Evolutionary conservation across 306 rosid genomes (phyloP).

Genomic region (Abrus precatorius): DNA sequence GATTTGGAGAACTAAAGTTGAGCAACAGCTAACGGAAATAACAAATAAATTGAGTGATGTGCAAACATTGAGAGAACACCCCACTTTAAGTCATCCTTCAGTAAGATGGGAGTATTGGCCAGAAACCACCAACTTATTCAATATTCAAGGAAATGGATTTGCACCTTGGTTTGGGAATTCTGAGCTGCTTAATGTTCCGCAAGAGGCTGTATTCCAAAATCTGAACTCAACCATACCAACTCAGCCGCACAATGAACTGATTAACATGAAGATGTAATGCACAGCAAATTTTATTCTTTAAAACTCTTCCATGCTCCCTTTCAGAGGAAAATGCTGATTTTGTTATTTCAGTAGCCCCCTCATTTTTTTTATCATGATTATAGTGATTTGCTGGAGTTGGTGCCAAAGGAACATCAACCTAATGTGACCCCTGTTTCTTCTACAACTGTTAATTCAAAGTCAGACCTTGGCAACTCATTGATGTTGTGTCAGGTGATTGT

Average conservation of each 20-base stretch:
- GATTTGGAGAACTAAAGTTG: constrained; percentile 68
- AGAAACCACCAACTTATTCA: constrained; percentile 59
- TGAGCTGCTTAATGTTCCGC: constrained; percentile 50
- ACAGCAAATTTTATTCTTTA: constrained; percentile 2
- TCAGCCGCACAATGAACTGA: constrained; percentile 45
- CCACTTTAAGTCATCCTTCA: constrained; percentile 50
- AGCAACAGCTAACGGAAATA: constrained; percentile 63
- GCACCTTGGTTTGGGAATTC: constrained; percentile 63
- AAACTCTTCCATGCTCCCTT: neutral
- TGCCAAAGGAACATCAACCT: constrained; percentile 53
- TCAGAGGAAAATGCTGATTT: neutral
- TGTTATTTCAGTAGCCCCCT: neutral
- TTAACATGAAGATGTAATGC: constrained; percentile 56
- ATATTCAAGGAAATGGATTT: constrained; percentile 59
- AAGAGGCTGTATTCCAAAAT: constrained; percentile 49
- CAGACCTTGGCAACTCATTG: constrained; percentile 57
- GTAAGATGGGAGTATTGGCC: constrained; percentile 75
- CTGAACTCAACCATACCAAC: constrained; percentile 46
- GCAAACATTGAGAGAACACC: constrained; percentile 47
- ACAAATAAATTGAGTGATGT: constrained; percentile 52
- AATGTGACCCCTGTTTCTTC: constrained; percentile 70
- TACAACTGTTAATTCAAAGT: constrained; percentile 58
- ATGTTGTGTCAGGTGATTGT: constrained; percentile 62
- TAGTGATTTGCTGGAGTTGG: constrained; percentile 53
- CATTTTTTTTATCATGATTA: constrained; percentile 25